Evolutionary conservation across 139 green algal species (phyloP).

Genomic region (Chlorella sp.): DNA sequence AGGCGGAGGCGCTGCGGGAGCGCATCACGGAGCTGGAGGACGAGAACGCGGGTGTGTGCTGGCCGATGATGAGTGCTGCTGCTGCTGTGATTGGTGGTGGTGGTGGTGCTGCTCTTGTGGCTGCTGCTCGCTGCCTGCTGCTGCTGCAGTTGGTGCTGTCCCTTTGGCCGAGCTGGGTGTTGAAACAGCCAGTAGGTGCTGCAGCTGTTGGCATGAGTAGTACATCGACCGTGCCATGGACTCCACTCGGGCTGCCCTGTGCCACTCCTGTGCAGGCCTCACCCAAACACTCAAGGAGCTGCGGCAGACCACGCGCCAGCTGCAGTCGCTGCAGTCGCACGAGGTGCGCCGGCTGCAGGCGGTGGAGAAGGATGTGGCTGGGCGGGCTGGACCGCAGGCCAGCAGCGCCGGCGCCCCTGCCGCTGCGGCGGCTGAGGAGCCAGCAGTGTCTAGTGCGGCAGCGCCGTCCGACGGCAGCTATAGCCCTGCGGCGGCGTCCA

Average conservation of each 20-base stretch:
- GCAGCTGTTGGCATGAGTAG: background rate
- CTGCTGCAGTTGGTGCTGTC: background rate
- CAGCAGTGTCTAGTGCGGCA: background rate
- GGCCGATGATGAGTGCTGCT: background rate
- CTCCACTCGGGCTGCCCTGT: background rate
- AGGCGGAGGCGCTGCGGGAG: constrained; percentile 30
- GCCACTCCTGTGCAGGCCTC: constrained; percentile 15
- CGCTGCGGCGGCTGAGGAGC: background rate
- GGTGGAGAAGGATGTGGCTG: background rate
- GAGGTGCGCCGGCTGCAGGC: constrained; percentile 27
- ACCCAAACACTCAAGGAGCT: constrained; percentile 48
- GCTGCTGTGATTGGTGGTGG: background rate
- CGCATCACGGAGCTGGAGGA: constrained; percentile 45
- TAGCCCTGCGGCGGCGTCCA: background rate
- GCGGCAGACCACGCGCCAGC: constrained; percentile 35
- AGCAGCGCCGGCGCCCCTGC: background rate
- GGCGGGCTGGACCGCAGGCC: background rate
- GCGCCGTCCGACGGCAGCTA: background rate
- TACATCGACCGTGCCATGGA: background rate
- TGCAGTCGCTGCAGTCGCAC: constrained; percentile 32
- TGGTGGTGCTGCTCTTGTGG: background rate
- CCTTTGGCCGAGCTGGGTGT: background rate
- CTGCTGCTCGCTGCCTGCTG: background rate
- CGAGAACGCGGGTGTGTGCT: constrained; percentile 31
- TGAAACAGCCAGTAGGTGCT: background rate